Evolutionary conservation across 169 alveolate species (phyloP).

Genomic region (Cryptosporidium meleagridis): DNA sequence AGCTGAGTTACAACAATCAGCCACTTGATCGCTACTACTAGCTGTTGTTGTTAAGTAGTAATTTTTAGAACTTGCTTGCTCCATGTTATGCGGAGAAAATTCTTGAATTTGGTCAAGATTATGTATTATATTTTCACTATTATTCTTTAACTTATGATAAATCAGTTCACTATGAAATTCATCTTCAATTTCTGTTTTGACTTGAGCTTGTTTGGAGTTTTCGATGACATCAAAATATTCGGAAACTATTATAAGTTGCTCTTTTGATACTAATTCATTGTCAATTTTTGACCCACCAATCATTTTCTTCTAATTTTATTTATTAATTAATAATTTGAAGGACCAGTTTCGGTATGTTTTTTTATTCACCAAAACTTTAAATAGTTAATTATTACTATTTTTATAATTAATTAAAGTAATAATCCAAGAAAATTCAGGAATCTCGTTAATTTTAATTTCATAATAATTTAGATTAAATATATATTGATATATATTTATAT

Average conservation of each 20-base stretch:
- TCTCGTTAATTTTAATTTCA: constrained; percentile 5
- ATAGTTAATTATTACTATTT: not conserved
- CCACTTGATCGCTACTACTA: constrained; percentile 19
- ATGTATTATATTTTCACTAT: not conserved
- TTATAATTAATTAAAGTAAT: not conserved
- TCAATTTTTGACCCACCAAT: not conserved
- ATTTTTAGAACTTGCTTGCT: not conserved
- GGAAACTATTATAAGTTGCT: not conserved
- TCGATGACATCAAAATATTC: not conserved
- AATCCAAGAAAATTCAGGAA: not conserved
- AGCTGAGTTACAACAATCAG: not conserved
- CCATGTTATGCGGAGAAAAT: constrained; percentile 1
- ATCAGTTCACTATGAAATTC: not conserved
- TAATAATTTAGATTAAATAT: not conserved
- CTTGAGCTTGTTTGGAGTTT: not conserved
- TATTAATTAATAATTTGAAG: not conserved
- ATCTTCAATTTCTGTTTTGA: not conserved
- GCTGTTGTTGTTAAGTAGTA: constrained; percentile 24
- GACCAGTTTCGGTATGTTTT: not conserved
- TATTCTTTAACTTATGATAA: not conserved
- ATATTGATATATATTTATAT: too few species aligned
- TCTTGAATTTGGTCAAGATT: not conserved
- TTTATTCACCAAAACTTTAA: not conserved
- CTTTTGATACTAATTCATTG: not conserved
- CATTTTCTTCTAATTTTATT: not conserved